Evolutionary conservation across 352 stramenopile genomes (phyloP), one percentile per base, ranked within the genome.

Genomic region (Phytophthora gonapodyides): DNA sequence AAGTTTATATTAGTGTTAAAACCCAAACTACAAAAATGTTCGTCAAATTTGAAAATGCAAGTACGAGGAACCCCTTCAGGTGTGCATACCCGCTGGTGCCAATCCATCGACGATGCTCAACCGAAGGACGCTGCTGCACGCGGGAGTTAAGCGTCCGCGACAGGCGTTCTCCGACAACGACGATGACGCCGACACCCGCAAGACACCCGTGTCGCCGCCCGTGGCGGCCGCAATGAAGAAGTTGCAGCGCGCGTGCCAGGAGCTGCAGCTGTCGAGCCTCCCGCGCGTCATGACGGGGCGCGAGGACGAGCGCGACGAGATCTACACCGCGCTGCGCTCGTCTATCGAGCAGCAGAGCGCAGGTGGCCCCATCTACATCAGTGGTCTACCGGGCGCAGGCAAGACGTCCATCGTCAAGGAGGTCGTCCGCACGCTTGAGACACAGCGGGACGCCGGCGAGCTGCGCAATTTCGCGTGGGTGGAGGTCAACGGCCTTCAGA

Each of bases 371-470:
- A 78, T 91, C 40, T 91, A 91, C 65, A 85, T 91, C 38, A 91
- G 82, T 41, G 82, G 82, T 0, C 50, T 91, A 1, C 82, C 82
- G 48, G 82, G 82, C 17, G 78, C 74, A 13, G 82, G 82, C 34
- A 91, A 91, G 64, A 91, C 80, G 9, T 86, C 80, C 24, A 87
- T 83, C 27, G 80, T 91, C 3, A 87, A 86, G 30, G 82, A 91
- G 43, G 78, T 89, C 27, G 73, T 91, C 15, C 75, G 75, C 16
- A 63, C 57, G 30, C 63, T 88, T 2, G 71, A 87, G 58, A 50
- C 40, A 3, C 60, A 85, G 59, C 57, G 73, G 19, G 64, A 75
- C 24, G 54, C 53, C 27, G 55, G 58, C 11, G 47, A 67, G 9
- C 47, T 89, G 30, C 72, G 69, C 27, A 62, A 73, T 16, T 91